A percentile compares a stretch with the other conserved stretches of the same genome.
These are phyloP conservation scores for fission yeast (Schizosaccharomyces pombe) DNA, from an alignment of 805 yeast genomes.

Conservation along the genomic window DNA sequence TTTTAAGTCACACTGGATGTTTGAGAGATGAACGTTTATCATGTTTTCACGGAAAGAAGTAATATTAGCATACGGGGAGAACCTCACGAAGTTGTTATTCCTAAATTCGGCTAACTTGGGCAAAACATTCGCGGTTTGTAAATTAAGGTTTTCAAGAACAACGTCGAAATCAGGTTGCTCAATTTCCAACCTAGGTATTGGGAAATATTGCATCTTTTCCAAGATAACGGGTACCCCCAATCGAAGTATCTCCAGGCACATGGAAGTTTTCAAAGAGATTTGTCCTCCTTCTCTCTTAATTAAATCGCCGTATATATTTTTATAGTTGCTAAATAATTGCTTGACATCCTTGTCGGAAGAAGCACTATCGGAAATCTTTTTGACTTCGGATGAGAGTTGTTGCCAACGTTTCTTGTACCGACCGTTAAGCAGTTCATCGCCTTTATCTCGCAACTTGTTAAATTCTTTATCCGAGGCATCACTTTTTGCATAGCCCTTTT, in stretches of 20 bases:
- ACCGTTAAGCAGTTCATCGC: conserved; percentile 5
- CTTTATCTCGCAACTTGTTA: conserved; percentile 7
- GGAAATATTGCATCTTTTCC: neutral
- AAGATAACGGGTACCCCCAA: neutral
- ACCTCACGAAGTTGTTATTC: neutral
- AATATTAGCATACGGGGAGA: neutral
- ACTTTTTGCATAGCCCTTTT: conserved; percentile 8
- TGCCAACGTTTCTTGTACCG: conserved; percentile 7
- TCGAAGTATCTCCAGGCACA: neutral
- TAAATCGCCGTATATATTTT: neutral
- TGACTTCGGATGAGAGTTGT: conserved; percentile 7
- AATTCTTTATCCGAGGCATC: conserved; percentile 6
- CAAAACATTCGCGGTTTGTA: neutral
- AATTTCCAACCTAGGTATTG: conserved; percentile 2
- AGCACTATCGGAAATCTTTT: conserved; percentile 6
- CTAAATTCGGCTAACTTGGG: neutral
- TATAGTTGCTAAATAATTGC: neutral
- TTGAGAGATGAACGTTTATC: neutral
- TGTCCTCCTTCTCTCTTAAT: neutral
- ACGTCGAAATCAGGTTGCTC: neutral
- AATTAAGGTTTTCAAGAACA: conserved; percentile 1
- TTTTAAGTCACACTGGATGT: neutral
- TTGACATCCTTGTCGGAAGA: neutral
- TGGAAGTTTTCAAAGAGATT: neutral
- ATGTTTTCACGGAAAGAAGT: neutral